Conservation (phyloP, 1,284 basidiomycete genomes). For the Waitea zeae region DNA sequence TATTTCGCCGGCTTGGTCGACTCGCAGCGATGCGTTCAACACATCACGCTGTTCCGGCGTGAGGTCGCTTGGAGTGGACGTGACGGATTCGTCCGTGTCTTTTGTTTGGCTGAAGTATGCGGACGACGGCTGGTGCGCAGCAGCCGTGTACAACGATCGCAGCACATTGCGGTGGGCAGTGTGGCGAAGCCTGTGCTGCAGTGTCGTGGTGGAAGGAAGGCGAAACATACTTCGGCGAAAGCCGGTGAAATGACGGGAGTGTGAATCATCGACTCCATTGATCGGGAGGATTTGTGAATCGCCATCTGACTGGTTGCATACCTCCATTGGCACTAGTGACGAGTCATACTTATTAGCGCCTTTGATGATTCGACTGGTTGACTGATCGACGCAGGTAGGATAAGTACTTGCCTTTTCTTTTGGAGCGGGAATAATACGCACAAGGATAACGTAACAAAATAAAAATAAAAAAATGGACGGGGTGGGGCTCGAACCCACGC, state of each 20-base stretch:
- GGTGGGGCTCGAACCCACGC: conserved; percentile 76
- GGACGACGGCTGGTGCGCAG: conserved; percentile 13
- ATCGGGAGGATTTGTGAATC: too few species aligned
- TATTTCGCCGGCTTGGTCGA: conserved; percentile 87
- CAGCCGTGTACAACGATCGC: background rate
- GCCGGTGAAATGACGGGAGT: background rate
- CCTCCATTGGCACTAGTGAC: background rate
- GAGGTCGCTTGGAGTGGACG: conserved; percentile 30
- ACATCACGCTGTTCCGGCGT: conserved; percentile 25
- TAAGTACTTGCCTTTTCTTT: background rate
- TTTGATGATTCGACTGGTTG: too few species aligned
- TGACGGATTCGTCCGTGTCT: conserved; percentile 18
- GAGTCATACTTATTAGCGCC: background rate
- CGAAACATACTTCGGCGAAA: background rate
- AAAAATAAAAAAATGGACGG: conserved; percentile 30
- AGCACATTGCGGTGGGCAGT: background rate
- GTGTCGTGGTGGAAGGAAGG: background rate
- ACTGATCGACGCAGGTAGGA: background rate
- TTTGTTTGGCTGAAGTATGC: conserved; percentile 18
- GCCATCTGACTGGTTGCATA: background rate
- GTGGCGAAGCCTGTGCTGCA: background rate
- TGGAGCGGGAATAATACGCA: background rate
- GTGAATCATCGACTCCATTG: too few species aligned
- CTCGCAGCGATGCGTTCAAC: conserved; percentile 54
- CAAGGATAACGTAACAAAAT: background rate